phyloP scores from a whole-genome alignment of 2,329 filamentous ascomycete genomes.

The Fusarium continuum region DNA sequence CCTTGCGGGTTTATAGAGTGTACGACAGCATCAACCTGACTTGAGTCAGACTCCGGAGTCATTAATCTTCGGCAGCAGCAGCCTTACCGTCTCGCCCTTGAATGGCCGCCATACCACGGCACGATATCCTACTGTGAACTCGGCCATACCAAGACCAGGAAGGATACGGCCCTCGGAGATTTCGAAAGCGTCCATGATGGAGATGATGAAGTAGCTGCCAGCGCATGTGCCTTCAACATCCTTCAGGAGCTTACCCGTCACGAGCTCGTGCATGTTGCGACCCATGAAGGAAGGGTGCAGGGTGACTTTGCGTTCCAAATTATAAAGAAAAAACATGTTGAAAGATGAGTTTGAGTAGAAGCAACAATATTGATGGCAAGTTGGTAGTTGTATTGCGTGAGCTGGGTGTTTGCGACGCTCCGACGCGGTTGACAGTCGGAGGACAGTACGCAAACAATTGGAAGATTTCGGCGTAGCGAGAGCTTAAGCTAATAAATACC shows the following conservation, averaged over 20 bases:
- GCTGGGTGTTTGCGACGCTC: neutral
- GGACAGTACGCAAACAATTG: neutral
- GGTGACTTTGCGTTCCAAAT: slow-evolving; percentile 92
- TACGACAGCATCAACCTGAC: slow-evolving; percentile 91
- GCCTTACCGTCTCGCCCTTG: slow-evolving; percentile 91
- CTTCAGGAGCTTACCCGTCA: slow-evolving; percentile 86
- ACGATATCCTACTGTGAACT: slow-evolving; percentile 94
- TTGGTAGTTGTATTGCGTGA: slow-evolving; percentile 2
- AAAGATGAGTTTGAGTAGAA: slow-evolving; percentile 5
- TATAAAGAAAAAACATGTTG: slow-evolving; percentile 96
- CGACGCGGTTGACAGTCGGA: neutral
- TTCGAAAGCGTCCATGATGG: slow-evolving; percentile 95
- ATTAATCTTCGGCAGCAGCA: slow-evolving; percentile 22
- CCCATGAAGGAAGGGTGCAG: slow-evolving; percentile 98
- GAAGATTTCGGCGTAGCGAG: neutral
- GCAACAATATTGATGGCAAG: slow-evolving; percentile 13
- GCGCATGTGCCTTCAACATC: slow-evolving; percentile 97
- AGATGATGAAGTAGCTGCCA: slow-evolving; percentile 96
- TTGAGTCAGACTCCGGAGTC: slow-evolving; percentile 46
- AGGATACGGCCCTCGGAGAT: slow-evolving; percentile 94
- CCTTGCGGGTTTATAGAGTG: slow-evolving; percentile 90
- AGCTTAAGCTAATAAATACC: slow-evolving; percentile 1
- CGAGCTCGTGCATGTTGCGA: slow-evolving; percentile 89
- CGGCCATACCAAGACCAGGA: slow-evolving; percentile 88
- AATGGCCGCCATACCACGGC: slow-evolving; percentile 98